Base-by-base conservation (phyloP, 192 early-diverging fungal species). In the Coemansia sp. region DNA sequence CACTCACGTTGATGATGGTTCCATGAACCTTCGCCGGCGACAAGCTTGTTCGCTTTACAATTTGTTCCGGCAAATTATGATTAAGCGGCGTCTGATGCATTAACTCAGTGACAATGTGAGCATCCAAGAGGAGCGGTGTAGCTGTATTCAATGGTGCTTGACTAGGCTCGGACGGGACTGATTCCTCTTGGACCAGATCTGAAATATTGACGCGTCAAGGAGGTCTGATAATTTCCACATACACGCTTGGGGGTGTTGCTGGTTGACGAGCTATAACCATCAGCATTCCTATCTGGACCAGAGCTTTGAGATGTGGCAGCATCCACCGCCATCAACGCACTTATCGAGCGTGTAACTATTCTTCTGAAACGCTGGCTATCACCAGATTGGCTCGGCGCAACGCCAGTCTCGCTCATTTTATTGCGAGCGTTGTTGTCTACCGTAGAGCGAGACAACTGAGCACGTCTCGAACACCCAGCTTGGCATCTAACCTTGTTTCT, bases 21-120 rank as follows among this genome's bases (percentile, higher is more conserved):
- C 63, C 63, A 1, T 53, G 34, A 3, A 57, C 63, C 28, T 65
- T 65, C 14, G 53, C 24, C 0, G 52, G 61, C 2, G 61, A 56
- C 34, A 9, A 53, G 26, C 20, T 53, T 14, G 10, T 2, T 15
- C 12, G 51, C 21, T 11, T 26, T 26, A 26, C 25, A 26, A 21
- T 18, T 53, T 11, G 51, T 20, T 26, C 2, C 51, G 4, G 25
- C 11, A 21, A 4, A 6, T 24, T 53, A 25, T 14, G 0, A 14
- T 53, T 21, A 1, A 20, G 24, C 21, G 51, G 51, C 51, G 10
- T 31, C 7, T 26, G 24, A 20, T 24, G 21, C 49, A 51, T 20
- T 10, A 23, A 2, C 23, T 51, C 49, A 6, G 49, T 8, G 0
- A 7, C 28, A 31, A 8, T 5, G 7, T 1, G 6, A 7, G 28